Conservation (phyloP, 768 basidiomycete genomes). For the Gloeostereum incarnatum region DNA sequence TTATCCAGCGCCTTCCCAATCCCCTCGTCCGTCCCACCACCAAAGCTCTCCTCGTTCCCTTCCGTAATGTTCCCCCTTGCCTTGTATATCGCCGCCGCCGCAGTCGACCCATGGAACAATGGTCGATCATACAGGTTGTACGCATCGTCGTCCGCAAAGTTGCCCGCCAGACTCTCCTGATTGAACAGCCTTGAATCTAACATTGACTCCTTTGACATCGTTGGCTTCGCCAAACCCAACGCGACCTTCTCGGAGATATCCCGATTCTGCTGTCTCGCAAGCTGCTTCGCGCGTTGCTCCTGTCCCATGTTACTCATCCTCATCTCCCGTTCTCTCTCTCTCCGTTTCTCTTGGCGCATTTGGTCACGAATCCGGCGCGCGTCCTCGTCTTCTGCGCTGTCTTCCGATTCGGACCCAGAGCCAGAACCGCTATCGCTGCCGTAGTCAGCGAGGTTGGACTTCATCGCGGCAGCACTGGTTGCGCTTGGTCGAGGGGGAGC, state of each 20-base stretch:
- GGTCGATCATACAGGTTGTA: slow-evolving; percentile 94
- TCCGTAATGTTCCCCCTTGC: slow-evolving; percentile 79
- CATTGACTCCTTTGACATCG: slow-evolving; percentile 93
- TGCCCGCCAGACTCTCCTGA: slow-evolving; percentile 74
- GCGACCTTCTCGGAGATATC: slow-evolving; percentile 99
- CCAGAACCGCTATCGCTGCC: slow-evolving; percentile 65
- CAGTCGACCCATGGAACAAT: slow-evolving; percentile 91
- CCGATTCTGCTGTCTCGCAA: slow-evolving; percentile 94
- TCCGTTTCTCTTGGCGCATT: slow-evolving; percentile 86
- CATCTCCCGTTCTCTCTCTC: slow-evolving; percentile 95
- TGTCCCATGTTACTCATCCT: slow-evolving; percentile 99
- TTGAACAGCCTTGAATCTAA: slow-evolving; percentile 97
- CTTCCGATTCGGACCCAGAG: slow-evolving; percentile 43
- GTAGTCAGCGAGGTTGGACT: slow-evolving; percentile 75
- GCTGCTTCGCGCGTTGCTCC: slow-evolving; percentile 91
- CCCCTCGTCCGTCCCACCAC: slow-evolving; percentile 93
- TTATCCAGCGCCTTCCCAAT: slow-evolving; percentile 86
- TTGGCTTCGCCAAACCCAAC: slow-evolving; percentile 94
- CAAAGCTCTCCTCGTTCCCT: slow-evolving; percentile 86
- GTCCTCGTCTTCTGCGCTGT: slow-evolving; percentile 70
- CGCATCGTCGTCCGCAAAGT: slow-evolving; percentile 87
- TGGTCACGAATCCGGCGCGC: slow-evolving; percentile 80
- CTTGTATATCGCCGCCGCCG: slow-evolving; percentile 99
- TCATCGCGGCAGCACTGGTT: slow-evolving; percentile 61
- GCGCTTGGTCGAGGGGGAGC: slow-evolving; percentile 59